Evolutionary conservation across 2,329 filamentous ascomycete genomes (phyloP).

Genomic region (Penicillium sclerotigenum): DNA sequence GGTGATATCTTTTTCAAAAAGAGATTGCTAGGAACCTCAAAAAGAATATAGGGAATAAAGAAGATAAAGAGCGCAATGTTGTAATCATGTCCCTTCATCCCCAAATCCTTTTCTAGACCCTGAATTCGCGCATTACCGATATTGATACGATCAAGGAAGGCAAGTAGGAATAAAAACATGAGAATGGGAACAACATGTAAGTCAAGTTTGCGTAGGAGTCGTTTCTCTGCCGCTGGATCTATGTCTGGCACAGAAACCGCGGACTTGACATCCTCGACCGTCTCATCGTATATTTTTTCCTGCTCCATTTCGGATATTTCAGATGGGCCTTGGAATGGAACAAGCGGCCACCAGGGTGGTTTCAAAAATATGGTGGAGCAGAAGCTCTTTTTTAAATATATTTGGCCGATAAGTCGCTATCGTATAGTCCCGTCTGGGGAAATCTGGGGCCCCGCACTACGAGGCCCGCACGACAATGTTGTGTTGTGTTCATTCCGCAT

Average conservation of each 20-base stretch:
- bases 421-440: not conserved
- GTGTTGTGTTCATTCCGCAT: not conserved
- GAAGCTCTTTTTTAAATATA: not conserved
- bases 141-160: constrained; percentile 49
- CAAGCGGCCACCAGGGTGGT: not conserved
- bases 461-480: not conserved
- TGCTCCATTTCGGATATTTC: constrained; percentile 7
- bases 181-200: constrained; percentile 49
- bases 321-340: not conserved
- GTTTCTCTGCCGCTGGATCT: constrained; percentile 43
- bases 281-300: constrained; percentile 12
- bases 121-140: constrained; percentile 50
- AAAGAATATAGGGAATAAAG: constrained; percentile 47
- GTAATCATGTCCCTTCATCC: constrained; percentile 44
- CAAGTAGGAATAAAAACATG: constrained; percentile 45
- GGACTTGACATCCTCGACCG: constrained; percentile 20
- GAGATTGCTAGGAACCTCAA: constrained; percentile 49
- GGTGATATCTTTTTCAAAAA: constrained; percentile 45
- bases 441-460: constrained; percentile 9
- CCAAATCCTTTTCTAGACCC: constrained; percentile 43
- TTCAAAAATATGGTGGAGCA: too few species aligned
- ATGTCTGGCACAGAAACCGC: not conserved
- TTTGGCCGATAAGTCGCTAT: too few species aligned
- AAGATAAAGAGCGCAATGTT: constrained; percentile 46
- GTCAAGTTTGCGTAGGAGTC: constrained; percentile 49